A percentile compares a stretch with the other conserved stretches of the same genome.
phyloP scores from a whole-genome alignment of 768 basidiomycete species.

The Tricholoma furcatifolium region DNA sequence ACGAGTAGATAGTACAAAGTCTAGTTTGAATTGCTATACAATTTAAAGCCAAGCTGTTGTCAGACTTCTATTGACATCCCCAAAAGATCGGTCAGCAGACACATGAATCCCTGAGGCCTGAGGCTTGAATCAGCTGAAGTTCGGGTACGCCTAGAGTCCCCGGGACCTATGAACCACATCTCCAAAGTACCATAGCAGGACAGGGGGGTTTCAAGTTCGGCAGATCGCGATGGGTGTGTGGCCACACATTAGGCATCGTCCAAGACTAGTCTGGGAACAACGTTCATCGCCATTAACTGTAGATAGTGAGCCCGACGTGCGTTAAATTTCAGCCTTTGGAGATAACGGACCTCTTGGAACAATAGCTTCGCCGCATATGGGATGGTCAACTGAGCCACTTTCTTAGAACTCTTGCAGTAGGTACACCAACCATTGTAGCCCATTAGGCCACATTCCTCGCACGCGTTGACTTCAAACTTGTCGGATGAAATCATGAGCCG shows the following conservation, averaged over 20 bases:
- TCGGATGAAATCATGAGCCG: conserved; percentile 99
- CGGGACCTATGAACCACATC: not conserved
- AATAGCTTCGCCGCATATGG: conserved; percentile 94
- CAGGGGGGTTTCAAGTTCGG: not conserved
- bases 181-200: conserved; percentile 1
- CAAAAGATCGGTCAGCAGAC: conserved; percentile 12
- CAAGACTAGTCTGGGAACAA: conserved; percentile 84
- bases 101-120: conserved; percentile 4
- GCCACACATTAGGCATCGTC: conserved; percentile 60
- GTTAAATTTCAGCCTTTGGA: not conserved
- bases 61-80: conserved; percentile 3
- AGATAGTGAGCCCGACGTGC: conserved; percentile 1
- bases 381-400: conserved; percentile 92
- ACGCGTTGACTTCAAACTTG: conserved; percentile 96
- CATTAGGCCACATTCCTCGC: conserved; percentile 91
- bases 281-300: conserved; percentile 96
- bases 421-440: conserved; percentile 96
- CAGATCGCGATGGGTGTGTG: not conserved
- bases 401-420: conserved; percentile 97
- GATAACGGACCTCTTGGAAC: conserved; percentile 75
- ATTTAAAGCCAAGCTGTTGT: not conserved
- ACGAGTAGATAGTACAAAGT: not conserved
- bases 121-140: too few relatives aligned
- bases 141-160: too few relatives aligned
- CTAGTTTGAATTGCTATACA: conserved; percentile 1